Evolutionary conservation across 192 early-diverging fungal genomes (phyloP), one percentile per base, ranked within the genome.

Genomic region (Umbelopsis isabellina): DNA sequence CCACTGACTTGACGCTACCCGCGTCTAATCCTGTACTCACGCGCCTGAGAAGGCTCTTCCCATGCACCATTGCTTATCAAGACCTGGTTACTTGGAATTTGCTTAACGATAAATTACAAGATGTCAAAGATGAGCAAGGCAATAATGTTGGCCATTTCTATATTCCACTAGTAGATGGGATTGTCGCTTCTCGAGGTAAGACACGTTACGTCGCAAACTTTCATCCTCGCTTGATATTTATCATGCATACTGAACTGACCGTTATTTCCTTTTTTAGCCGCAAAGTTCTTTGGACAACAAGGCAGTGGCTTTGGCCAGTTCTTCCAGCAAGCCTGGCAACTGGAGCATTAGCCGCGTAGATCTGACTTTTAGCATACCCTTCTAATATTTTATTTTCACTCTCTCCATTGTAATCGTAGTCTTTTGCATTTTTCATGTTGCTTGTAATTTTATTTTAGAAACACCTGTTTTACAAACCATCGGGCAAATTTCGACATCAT

Each of bases 251-350:
- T 23, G 21, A 23, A 20, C 12, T 25, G 21, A n/a, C 4, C 22
- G 16, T 61, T 18, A 61, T 35, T 61, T 4, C 30, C 16, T 35
- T 41, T 41, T 61, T 33, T 61, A 61, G 55, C 55, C 30, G 30
- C 55, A 1, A 61, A 61, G 16, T 61, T 61, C 30, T 61, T 61
- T 61, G 18, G 55, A 12, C 55, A 61, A 61, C 55, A 61, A 61
- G 55, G 55, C 21, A 61, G 55, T 61, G 55, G 55, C 30, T 61
- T 35, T 35, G 55, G 55, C 3, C 55, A 61, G 13, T 61, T 35
- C 33, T 61, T 61, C 30, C 55, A 61, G 16, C 55, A 61, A 35
- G 55, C 55, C 2, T 61, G 55, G 55, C 55, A 61, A 61, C 27
- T 61, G 15, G 55, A 61, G 18, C 55, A 61, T 35, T 13, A 25